Evolutionary conservation across 352 stramenopile genomes (phyloP), one percentile per base, ranked within the genome.

Genomic region (Phytopythium aichiense): DNA sequence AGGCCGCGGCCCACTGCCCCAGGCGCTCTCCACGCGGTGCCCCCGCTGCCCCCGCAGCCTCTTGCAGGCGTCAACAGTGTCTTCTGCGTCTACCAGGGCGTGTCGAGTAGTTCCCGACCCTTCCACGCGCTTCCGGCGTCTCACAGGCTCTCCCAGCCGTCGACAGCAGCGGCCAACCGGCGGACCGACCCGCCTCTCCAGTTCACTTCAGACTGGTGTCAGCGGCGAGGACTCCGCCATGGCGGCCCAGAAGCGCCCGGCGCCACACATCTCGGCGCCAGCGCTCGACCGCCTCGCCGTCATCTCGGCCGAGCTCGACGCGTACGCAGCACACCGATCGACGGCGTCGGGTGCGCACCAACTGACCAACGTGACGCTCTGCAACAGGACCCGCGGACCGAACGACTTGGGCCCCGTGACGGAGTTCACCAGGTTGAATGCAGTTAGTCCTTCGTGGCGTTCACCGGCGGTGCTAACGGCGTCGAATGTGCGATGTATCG

Each of bases 221-320:
- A 20, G 0, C 42, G 9, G 40, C 12, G 11, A 22, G 18, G 15
- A 50, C 43, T 9, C 20, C 12, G 11, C 20, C 48, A 54, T 54
- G 48, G 35, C 28, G 38, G 48, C 18, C 38, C 18, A 50, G n/a
- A 63, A 63, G 35, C 33, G 58, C 2, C 22, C 35, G 22, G 22
- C 33, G 20, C 11, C 46, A 12, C 58, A 63, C 37, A 56, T 63
- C 16, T 22, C 20, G 31, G 31, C 57, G 30, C 57, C 57, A 2
- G 57, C 31, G 40, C 58, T 63, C 45, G 58, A 63, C 35, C 42
- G 48, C 50, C 58, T 63, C 46, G 58, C 58, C 31, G 58, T 63
- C 48, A 40, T 63, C 23, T 63, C 58, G 35, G 38, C 58, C 5
- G 58, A 63, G 58, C 58, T 63, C 1, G 30, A 48, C n/a, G 33